Conservation (phyloP, 2,329 filamentous ascomycete genomes). For the Aspergillus ochraceus region DNA sequence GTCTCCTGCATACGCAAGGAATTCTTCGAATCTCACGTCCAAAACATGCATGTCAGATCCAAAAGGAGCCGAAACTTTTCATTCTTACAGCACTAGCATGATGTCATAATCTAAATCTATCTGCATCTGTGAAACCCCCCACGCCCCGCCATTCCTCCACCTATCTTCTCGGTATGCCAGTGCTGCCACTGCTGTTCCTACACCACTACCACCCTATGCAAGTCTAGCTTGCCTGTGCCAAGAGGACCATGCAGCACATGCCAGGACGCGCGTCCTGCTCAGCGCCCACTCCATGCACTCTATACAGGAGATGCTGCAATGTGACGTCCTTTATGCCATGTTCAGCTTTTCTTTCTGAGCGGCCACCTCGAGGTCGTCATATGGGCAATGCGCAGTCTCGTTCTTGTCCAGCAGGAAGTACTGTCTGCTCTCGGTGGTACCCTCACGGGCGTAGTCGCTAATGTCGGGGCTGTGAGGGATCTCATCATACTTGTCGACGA, state of each 20-base stretch:
- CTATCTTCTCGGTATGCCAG: neutral
- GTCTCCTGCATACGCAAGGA: neutral
- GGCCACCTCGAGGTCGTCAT: neutral
- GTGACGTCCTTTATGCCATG: neutral
- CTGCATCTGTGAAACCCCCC: neutral
- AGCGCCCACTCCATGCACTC: neutral
- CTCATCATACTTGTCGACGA: neutral
- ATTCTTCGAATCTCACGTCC: neutral
- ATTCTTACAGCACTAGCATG: neutral
- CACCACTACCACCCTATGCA: neutral
- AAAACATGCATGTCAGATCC: neutral
- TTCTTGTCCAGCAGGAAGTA: neutral
- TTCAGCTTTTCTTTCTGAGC: neutral
- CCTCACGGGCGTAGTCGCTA: neutral
- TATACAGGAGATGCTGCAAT: neutral
- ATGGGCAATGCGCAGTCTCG: neutral
- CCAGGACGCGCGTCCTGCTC: neutral
- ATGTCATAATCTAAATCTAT: neutral
- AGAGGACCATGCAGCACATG: neutral
- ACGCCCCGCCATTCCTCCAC: neutral
- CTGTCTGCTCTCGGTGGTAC: neutral
- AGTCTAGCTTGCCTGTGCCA: neutral
- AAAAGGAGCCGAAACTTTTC: neutral
- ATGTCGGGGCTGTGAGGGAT: neutral
- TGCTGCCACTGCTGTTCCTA: neutral